Conservation (phyloP, 1,284 basidiomycete genomes). For the Puccinia horiana region DNA sequence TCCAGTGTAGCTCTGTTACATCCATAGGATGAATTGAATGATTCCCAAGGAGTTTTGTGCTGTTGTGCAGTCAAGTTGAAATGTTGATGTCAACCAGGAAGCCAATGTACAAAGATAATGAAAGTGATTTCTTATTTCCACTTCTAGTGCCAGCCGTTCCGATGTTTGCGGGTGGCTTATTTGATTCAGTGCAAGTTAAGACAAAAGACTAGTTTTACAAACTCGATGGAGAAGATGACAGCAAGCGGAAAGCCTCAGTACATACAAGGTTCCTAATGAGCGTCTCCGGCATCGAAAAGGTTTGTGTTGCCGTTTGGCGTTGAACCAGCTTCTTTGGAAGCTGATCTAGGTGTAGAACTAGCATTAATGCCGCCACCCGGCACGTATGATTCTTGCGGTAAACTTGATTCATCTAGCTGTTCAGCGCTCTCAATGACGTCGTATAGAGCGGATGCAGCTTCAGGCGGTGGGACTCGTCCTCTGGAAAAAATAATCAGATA, state of each 20-base stretch:
- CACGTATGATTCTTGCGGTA: conserved; percentile 57
- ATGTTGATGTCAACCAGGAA: not conserved
- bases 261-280: conserved; percentile 20
- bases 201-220: conserved; percentile 3
- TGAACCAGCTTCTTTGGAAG: conserved; percentile 5
- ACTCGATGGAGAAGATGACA: not conserved
- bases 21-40: no score
- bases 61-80: no score
- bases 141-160: not conserved
- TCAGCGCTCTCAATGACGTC: conserved; percentile 58
- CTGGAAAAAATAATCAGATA: conserved; percentile 23
- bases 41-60: no score
- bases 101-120: not conserved
- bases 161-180: not conserved
- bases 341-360: not conserved
- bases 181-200: not conserved
- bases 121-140: not conserved
- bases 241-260: conserved; percentile 13
- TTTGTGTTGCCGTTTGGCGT: conserved; percentile 25
- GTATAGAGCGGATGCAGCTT: conserved; percentile 58
- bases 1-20: no score
- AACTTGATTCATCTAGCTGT: conserved; percentile 56
- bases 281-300: conserved; percentile 49
- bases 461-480: conserved; percentile 58
- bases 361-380: conserved; percentile 48